These are phyloP conservation scores for Myxozyma neglecta DNA, from an alignment of 805 yeast genomes.

Conservation along the genomic window DNA sequence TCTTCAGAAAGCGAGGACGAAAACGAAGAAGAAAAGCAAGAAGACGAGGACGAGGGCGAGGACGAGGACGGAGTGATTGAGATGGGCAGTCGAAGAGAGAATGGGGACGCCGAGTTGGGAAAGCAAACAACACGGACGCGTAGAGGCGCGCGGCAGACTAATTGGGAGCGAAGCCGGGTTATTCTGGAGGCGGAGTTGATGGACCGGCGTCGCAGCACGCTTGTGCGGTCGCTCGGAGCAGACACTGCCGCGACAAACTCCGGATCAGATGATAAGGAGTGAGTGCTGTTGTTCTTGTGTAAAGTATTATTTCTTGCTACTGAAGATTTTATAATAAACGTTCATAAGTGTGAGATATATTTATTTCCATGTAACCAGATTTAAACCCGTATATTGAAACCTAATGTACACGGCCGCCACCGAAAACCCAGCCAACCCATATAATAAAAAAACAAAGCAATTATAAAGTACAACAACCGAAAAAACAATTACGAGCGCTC, in stretches of 20 bases:
- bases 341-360: neutral
- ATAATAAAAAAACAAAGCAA: conserved; percentile 7
- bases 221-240: conserved; percentile 24
- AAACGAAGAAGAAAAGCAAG: neutral
- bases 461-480: conserved; percentile 2
- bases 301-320: too few relatives aligned
- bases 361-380: neutral
- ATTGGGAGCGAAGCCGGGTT: conserved; percentile 23
- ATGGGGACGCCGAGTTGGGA: neutral
- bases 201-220: conserved; percentile 27
- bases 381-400: conserved; percentile 27
- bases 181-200: conserved; percentile 30
- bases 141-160: conserved; percentile 13
- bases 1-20: conserved; percentile 17
- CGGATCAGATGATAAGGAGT: neutral
- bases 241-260: conserved; percentile 4
- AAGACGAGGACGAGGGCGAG: conserved; percentile 4
- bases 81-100: conserved; percentile 1
- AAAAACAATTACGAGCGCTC: conserved; percentile 39
- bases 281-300: too few relatives aligned
- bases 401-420: conserved; percentile 28
- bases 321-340: too few relatives aligned
- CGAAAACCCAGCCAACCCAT: conserved; percentile 15
- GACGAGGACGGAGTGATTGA: conserved; percentile 5
- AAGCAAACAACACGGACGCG: neutral